Conservation (phyloP, 1,139 yeast genomes). For the Magnusiomyces tetraspermus region DNA sequence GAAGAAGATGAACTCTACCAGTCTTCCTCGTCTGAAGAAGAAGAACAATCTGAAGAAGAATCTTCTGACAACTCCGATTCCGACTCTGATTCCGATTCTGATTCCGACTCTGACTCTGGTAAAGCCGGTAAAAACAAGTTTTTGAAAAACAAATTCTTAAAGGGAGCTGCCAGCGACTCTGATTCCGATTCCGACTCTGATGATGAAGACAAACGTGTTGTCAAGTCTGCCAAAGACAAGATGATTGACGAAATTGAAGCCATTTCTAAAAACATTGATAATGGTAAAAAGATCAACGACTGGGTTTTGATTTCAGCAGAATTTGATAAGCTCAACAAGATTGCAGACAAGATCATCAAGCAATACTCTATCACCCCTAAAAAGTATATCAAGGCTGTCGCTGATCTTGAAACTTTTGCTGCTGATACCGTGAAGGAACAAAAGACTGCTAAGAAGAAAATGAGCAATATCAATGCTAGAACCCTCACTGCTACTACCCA, state of each 20-base stretch:
- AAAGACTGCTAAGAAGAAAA: slow-evolving; percentile 51
- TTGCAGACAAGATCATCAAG: slow-evolving; percentile 60
- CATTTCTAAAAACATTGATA: slow-evolving; percentile 58
- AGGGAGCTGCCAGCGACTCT: slow-evolving; percentile 39
- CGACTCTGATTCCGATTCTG: slow-evolving; percentile 29
- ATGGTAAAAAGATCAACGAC: slow-evolving; percentile 60
- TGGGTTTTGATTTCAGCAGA: slow-evolving; percentile 70
- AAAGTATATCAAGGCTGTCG: slow-evolving; percentile 58
- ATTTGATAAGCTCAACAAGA: slow-evolving; percentile 67
- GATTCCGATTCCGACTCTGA: slow-evolving; percentile 44
- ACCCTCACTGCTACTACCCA: slow-evolving; percentile 85
- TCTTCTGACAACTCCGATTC: slow-evolving; percentile 28
- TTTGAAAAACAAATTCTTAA: slow-evolving; percentile 44
- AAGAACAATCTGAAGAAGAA: slow-evolving; percentile 22
- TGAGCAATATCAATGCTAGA: slow-evolving; percentile 76
- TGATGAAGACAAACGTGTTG: slow-evolving; percentile 60
- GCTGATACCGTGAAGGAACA: slow-evolving; percentile 49
- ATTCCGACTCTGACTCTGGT: slow-evolving; percentile 38
- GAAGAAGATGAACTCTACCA: slow-evolving; percentile 69
- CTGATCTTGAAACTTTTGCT: slow-evolving; percentile 64
- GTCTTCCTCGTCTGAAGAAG: slow-evolving; percentile 40
- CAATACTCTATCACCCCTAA: slow-evolving; percentile 65
- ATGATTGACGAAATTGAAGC: slow-evolving; percentile 76
- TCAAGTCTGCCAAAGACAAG: slow-evolving; percentile 89
- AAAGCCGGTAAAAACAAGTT: slow-evolving; percentile 40